Evolutionary conservation across 208 protist species (phyloP).

Genomic region (Trypanosoma congolense): DNA sequence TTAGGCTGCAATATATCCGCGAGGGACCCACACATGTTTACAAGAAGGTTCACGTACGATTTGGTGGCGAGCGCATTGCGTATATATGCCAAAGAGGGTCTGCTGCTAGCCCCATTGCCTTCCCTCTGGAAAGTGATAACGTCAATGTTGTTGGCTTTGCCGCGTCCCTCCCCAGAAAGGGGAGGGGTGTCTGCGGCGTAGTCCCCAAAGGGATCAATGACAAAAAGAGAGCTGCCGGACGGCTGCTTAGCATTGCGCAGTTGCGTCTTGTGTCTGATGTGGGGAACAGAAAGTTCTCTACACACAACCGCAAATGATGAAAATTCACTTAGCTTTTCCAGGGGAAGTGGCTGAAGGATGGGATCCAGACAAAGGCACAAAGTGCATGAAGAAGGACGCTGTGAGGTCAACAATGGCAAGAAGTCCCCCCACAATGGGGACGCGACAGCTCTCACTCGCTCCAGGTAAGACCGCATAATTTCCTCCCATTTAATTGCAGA

Average conservation of each 20-base stretch:
- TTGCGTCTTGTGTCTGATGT: slow-evolving; percentile 32
- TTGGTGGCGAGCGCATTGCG: slow-evolving; percentile 26
- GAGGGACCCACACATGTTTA: slow-evolving; percentile 46
- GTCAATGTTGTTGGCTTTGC: slow-evolving; percentile 5
- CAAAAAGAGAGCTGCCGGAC: slow-evolving; percentile 22
- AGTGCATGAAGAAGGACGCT: slow-evolving; percentile 28
- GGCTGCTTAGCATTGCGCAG: slow-evolving; percentile 16
- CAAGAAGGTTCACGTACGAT: slow-evolving; percentile 17
- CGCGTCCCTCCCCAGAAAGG: slow-evolving; percentile 21
- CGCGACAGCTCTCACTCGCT: slow-evolving; percentile 15
- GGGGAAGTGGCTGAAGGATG: slow-evolving; percentile 52
- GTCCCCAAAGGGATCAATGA: slow-evolving; percentile 72
- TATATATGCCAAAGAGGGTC: slow-evolving; percentile 40
- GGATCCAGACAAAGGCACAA: slow-evolving; percentile 73
- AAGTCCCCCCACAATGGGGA: slow-evolving; percentile 43
- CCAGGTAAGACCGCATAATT: slow-evolving; percentile 10
- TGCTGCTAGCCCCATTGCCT: slow-evolving; percentile 11
- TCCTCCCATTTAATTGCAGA: neutral
- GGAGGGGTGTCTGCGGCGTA: slow-evolving; percentile 27
- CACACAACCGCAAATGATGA: slow-evolving; percentile 37
- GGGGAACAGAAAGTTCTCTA: slow-evolving; percentile 49
- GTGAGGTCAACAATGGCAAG: slow-evolving; percentile 19
- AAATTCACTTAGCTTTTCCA: slow-evolving; percentile 53
- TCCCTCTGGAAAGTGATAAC: slow-evolving; percentile 40
- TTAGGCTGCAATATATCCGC: slow-evolving; percentile 27